Evolutionary conservation across 106 monocot genomes (phyloP).

Genomic region (Alisma plantagoaquatica): DNA sequence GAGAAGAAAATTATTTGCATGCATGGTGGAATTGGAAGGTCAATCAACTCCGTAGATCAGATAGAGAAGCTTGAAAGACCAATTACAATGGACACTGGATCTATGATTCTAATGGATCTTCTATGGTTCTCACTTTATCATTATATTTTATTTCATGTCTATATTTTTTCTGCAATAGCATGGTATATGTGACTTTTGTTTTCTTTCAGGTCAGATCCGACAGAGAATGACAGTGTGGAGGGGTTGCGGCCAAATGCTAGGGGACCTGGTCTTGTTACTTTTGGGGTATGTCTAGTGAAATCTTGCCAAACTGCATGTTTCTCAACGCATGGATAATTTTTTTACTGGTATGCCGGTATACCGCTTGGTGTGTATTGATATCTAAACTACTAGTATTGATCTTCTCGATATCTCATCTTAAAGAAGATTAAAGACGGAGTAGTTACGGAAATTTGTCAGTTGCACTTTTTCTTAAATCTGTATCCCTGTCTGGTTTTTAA

Average conservation of each 20-base stretch:
- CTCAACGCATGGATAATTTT: too few species aligned
- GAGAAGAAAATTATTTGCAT: slow-evolving; percentile 99
- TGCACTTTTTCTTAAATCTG: too few species aligned
- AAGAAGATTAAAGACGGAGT: too few species aligned
- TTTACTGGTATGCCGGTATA: too few species aligned
- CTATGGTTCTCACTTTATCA: slow-evolving; percentile 43
- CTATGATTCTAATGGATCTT: slow-evolving; percentile 92
- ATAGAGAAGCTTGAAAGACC: slow-evolving; percentile 98
- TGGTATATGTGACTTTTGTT: background rate
- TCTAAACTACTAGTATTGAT: too few species aligned
- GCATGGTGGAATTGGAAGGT: slow-evolving; percentile 99
- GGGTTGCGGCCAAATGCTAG: slow-evolving; percentile 98
- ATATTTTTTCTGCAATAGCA: background rate
- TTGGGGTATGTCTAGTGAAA: slow-evolving; percentile 93
- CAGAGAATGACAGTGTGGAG: slow-evolving; percentile 95
- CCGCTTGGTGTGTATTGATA: too few species aligned
- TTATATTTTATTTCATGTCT: background rate
- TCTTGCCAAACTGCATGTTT: too few species aligned
- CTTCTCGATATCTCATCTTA: too few species aligned
- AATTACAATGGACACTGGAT: slow-evolving; percentile 98
- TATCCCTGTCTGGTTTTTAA: too few species aligned
- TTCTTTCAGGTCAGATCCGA: slow-evolving; percentile 91
- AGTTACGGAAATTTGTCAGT: too few species aligned
- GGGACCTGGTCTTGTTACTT: slow-evolving; percentile 95
- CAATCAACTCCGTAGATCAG: slow-evolving; percentile 87